Percentiles rank a stretch among this genome's conserved stretches.
These are phyloP conservation scores for Solanum chmielewskii DNA, from an alignment of 257 asterid species.

Conservation along the genomic window DNA sequence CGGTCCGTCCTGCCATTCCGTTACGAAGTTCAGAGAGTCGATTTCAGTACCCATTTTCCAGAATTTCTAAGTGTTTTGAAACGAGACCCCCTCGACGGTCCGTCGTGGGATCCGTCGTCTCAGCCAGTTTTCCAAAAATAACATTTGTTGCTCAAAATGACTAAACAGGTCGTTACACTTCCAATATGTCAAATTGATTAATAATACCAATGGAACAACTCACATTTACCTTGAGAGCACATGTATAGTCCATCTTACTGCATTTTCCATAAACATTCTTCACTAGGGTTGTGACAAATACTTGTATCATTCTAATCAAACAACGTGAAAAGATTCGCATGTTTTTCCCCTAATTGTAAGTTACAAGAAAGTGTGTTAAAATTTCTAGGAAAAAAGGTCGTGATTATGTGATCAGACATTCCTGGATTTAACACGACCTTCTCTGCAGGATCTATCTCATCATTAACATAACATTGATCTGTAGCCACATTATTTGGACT, in stretches of 20 bases:
- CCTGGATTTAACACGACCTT: background rate
- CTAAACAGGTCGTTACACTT: too few relatives aligned
- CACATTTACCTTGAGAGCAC: background rate
- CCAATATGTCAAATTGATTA: background rate
- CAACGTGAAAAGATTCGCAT: background rate
- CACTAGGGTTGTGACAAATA: background rate
- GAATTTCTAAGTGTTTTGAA: too few relatives aligned
- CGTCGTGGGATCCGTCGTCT: too few relatives aligned
- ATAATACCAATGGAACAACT: background rate
- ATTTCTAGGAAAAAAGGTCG: background rate
- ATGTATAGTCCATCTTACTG: background rate
- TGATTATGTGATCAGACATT: background rate
- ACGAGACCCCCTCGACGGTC: too few relatives aligned
- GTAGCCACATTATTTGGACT: too few relatives aligned
- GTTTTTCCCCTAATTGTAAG: background rate
- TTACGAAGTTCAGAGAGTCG: too few relatives aligned
- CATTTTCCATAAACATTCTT: background rate
- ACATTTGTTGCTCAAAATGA: too few relatives aligned
- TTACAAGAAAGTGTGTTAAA: background rate
- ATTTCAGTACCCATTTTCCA: too few relatives aligned
- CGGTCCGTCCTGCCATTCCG: too few relatives aligned
- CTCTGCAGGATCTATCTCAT: background rate
- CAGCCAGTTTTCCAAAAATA: too few relatives aligned
- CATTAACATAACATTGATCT: too few relatives aligned
- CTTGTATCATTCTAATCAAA: background rate